phyloP scores from a whole-genome alignment of 768 basidiomycete genomes.

The Tulasnella sp. region DNA sequence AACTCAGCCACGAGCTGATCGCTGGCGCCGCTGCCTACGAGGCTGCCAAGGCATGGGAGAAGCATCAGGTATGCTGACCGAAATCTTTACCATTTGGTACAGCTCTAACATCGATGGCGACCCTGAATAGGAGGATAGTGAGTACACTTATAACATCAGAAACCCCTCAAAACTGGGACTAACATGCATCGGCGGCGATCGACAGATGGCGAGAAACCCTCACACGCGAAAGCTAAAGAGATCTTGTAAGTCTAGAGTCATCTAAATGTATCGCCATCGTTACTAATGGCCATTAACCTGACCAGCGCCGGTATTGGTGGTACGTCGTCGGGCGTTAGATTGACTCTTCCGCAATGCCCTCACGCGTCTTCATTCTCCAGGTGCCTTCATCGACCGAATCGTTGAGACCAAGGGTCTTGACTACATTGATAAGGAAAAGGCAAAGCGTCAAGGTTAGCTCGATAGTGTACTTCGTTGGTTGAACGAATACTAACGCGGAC shows the following conservation, averaged over 20 bases:
- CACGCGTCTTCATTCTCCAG: background rate
- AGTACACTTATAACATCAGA: background rate
- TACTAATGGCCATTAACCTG: background rate
- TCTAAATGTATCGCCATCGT: background rate
- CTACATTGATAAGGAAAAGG: constrained; percentile 29
- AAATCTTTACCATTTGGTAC: background rate
- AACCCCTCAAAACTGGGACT: background rate
- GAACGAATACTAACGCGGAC: background rate
- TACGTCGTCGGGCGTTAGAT: background rate
- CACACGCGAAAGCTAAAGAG: constrained; percentile 27
- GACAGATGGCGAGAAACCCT: constrained; percentile 23
- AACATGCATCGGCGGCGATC: background rate
- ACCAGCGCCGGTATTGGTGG: constrained; percentile 19
- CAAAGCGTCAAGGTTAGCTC: constrained; percentile 27
- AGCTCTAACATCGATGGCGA: background rate
- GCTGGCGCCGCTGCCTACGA: constrained; percentile 30
- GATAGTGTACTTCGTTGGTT: background rate
- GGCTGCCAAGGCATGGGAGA: constrained; percentile 30
- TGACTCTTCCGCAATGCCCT: background rate
- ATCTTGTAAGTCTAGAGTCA: background rate
- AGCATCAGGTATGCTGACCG: constrained; percentile 7
- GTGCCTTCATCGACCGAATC: constrained; percentile 14
- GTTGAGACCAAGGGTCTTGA: constrained; percentile 26
- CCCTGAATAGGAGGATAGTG: background rate
- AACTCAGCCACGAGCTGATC: constrained; percentile 29